Evolutionary conservation across 2,329 filamentous ascomycete genomes (phyloP), one percentile per base, ranked within the genome.

Genomic region (Dactylellina haptotyla): DNA sequence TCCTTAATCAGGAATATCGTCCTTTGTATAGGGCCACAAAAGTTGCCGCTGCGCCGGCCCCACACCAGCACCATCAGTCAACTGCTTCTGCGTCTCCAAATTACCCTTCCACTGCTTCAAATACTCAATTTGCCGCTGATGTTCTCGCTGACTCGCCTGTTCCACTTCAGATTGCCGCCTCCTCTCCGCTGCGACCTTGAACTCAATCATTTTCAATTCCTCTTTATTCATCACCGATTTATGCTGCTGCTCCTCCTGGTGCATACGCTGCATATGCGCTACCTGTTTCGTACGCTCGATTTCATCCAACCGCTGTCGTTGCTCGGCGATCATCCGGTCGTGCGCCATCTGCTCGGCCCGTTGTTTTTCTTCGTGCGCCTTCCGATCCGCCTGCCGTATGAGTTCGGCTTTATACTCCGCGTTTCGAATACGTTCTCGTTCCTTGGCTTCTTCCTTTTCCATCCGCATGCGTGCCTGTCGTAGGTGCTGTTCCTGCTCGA

Each of bases 141-240:
- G 69, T n/a, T 73, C 69, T 8, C 50, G 30, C 12, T 48, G 46
- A 18, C 46, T 73, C 10, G 69, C 69, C 2, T 73, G 54, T 20
- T 73, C 69, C 14, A 73, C 53, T 25, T 73, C 69, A 20, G 50
- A 54, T 23, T 73, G 69, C 14, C 69, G 37, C 56, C 51, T 66
- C 39, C 69, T 59, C 4, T 73, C 69, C 9, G 69, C 37, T 12
- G 61, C 69, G 51, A 62, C 28, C 43, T 66, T 66, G n/a, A 61
- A 73, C 37, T 73, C 61, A 37, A 73, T 66, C 69, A 73, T 73
- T 39, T 56, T 66, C 12, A 73, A 26, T n/a, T 73, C 69, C 23
- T 73, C 58, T 16, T 54, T 25, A 28, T 61, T 73, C 69, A 73
- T 66, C n/a, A 45, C 14, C 1, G 61, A 39, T 10, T 56, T 59